Evolutionary conservation across 257 asterid species (phyloP).

Genomic region (Forsythia viridissima): DNA sequence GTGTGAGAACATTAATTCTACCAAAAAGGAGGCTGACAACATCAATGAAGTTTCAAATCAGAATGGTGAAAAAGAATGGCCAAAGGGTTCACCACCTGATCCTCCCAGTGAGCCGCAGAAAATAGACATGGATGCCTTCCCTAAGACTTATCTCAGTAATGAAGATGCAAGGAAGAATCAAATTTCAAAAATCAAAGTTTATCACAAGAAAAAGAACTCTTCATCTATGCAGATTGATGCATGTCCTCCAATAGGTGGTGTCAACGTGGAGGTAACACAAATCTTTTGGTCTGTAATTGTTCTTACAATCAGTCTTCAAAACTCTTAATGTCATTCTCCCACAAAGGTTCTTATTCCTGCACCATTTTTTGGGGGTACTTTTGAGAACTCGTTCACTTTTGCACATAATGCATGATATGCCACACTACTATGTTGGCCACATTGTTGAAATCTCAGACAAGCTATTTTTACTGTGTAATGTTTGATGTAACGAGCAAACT

Average conservation of each 20-base stretch:
- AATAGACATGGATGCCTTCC: neutral
- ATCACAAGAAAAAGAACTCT: conserved; percentile 33
- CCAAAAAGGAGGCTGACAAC: neutral
- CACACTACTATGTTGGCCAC: no score
- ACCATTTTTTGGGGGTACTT: neutral
- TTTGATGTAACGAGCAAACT: neutral
- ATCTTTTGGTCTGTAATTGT: conserved; percentile 1
- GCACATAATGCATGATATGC: no score
- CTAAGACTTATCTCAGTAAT: conserved; percentile 2
- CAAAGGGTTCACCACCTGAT: conserved; percentile 16
- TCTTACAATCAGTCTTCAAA: neutral
- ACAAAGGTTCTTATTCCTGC: neutral
- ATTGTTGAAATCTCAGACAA: neutral
- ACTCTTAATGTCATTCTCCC: neutral
- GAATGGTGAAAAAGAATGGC: conserved; percentile 18
- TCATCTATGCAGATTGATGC: conserved; percentile 18
- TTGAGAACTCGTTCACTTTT: no score
- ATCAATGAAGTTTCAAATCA: conserved; percentile 2
- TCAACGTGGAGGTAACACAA: conserved; percentile 33
- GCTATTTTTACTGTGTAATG: neutral
- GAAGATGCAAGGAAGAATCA: conserved; percentile 22
- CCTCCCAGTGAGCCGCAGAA: conserved; percentile 25
- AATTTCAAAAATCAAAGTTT: conserved; percentile 17
- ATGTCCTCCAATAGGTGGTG: conserved; percentile 14
- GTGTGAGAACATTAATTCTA: neutral